These are phyloP conservation scores for Cladosporium sp. DNA, from an alignment of 2,329 filamentous ascomycete genomes.

Conservation along the genomic window DNA sequence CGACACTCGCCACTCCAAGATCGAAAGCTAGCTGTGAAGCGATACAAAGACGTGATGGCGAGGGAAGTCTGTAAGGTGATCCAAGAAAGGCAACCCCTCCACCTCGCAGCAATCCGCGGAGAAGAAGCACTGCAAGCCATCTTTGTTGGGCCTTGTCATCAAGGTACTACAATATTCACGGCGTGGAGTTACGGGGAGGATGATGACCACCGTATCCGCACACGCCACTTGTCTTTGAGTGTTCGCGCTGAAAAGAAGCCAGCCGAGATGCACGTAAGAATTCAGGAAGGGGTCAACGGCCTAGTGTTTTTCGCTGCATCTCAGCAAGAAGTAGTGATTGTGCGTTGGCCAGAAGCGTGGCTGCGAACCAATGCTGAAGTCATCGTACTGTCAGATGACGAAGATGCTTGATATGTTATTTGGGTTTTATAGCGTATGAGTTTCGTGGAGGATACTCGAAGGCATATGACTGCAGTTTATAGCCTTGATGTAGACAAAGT, in stretches of 20 bases:
- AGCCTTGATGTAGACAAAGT: neutral
- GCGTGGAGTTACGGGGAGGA: neutral
- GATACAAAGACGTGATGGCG: neutral
- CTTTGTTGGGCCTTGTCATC: neutral
- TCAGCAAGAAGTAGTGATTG: no score
- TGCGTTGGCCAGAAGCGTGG: no score
- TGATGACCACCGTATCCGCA: neutral
- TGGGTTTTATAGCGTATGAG: no score
- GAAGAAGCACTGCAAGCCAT: neutral
- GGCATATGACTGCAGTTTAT: no score
- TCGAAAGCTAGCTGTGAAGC: neutral
- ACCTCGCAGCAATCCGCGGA: neutral
- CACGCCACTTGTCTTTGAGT: neutral
- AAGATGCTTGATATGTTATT: no score
- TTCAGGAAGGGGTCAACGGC: conserved; percentile 10
- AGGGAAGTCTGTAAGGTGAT: neutral
- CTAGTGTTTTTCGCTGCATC: conserved; percentile 5
- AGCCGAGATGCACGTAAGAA: neutral
- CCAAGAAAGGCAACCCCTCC: neutral
- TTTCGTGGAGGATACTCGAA: no score
- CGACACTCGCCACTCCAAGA: no score
- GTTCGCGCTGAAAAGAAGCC: neutral
- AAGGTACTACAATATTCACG: neutral
- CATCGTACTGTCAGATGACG: no score
- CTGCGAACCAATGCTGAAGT: no score